These are phyloP conservation scores for Suhomyces sp. DNA, from an alignment of 805 yeast species.

Conservation along the genomic window DNA sequence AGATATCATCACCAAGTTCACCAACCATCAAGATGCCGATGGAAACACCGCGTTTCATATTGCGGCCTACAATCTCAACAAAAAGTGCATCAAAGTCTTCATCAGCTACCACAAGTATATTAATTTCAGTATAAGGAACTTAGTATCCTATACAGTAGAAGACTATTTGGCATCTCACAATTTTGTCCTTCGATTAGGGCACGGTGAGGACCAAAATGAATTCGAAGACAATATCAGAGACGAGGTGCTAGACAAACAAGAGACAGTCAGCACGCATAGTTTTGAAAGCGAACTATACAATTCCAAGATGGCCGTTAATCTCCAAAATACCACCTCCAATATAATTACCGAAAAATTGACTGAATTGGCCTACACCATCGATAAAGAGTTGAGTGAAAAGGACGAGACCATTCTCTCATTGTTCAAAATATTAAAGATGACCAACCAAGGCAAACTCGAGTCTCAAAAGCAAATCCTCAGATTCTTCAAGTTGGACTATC, in stretches of 20 bases:
- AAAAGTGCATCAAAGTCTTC: slow-evolving; percentile 22
- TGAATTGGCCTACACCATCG: slow-evolving; percentile 36
- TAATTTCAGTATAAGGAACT: slow-evolving; percentile 23
- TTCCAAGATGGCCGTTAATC: slow-evolving; percentile 33
- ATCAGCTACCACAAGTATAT: slow-evolving; percentile 23
- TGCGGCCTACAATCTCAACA: slow-evolving; percentile 53
- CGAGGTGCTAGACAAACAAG: slow-evolving; percentile 1
- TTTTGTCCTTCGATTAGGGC: slow-evolving; percentile 22
- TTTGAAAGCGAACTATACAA: slow-evolving; percentile 38
- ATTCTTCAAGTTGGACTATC: slow-evolving; percentile 31
- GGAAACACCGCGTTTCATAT: slow-evolving; percentile 95
- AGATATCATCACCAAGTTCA: slow-evolving; percentile 42
- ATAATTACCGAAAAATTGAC: slow-evolving; percentile 37
- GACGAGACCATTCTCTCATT: slow-evolving; percentile 32
- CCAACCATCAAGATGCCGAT: slow-evolving; percentile 85
- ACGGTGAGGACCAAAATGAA: slow-evolving; percentile 2
- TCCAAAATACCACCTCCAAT: slow-evolving; percentile 33
- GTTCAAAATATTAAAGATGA: slow-evolving; percentile 22
- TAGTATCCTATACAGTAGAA: slow-evolving; percentile 24
- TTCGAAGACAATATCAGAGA: not conserved
- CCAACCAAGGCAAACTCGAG: slow-evolving; percentile 23
- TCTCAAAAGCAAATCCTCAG: slow-evolving; percentile 28
- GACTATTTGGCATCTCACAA: slow-evolving; percentile 29
- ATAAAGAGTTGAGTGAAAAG: slow-evolving; percentile 35
- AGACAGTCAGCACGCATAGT: slow-evolving; percentile 20